Conservation (phyloP, 2,329 filamentous ascomycete genomes). For the Exophiala alcalophila region DNA sequence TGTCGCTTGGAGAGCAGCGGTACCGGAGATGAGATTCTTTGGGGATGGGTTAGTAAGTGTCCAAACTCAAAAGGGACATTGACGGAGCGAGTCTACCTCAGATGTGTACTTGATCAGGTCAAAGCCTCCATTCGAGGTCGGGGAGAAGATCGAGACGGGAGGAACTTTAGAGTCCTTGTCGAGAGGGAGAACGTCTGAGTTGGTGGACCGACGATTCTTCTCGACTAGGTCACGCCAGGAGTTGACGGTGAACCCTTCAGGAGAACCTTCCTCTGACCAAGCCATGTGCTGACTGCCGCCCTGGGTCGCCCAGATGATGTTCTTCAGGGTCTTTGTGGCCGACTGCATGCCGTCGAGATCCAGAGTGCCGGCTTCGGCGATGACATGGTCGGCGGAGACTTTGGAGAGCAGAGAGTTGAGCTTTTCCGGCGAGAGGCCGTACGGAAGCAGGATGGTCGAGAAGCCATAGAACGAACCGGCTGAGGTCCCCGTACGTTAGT, state of each 20-base stretch:
- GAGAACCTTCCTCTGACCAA: constrained; percentile 79
- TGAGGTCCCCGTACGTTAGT: constrained; percentile 36
- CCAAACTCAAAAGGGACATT: not conserved
- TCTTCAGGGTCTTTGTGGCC: constrained; percentile 66
- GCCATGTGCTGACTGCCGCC: constrained; percentile 88
- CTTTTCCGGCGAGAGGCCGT: constrained; percentile 67
- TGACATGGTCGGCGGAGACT: constrained; percentile 73
- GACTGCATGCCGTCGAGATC: constrained; percentile 72
- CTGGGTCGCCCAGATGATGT: constrained; percentile 90
- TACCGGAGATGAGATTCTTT: constrained; percentile 80
- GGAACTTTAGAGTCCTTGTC: constrained; percentile 52
- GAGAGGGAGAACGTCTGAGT: constrained; percentile 62
- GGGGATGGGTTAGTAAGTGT: constrained; percentile 15
- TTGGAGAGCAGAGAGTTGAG: constrained; percentile 69
- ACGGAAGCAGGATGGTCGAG: constrained; percentile 80
- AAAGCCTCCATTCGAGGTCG: constrained; percentile 46
- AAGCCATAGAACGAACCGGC: constrained; percentile 87
- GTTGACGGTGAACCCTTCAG: constrained; percentile 74
- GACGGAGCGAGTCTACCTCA: constrained; percentile 41
- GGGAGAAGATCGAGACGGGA: constrained; percentile 44
- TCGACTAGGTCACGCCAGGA: constrained; percentile 90
- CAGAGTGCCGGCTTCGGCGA: constrained; percentile 82
- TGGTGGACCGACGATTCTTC: constrained; percentile 60
- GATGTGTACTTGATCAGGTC: constrained; percentile 82
- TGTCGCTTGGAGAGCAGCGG: constrained; percentile 72